phyloP scores from a whole-genome alignment of 257 asterid genomes.

The Penstemon eatonii region DNA sequence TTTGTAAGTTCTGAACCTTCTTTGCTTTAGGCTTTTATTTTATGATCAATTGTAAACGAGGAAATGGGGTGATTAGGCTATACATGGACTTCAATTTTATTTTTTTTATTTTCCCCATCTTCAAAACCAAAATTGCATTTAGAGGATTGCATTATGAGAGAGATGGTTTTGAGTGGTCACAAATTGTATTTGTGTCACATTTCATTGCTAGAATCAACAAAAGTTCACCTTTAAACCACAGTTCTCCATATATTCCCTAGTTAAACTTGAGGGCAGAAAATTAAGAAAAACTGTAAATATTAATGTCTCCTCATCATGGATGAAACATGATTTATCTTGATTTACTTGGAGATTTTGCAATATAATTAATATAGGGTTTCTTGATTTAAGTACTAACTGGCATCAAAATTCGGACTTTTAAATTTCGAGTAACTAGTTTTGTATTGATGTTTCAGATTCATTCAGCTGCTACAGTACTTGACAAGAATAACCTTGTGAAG shows the following conservation, averaged over 20 bases:
- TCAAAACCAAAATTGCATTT: background rate
- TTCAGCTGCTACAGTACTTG: constrained; percentile 53
- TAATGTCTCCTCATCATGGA: background rate
- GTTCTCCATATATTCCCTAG: background rate
- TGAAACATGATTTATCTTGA: background rate
- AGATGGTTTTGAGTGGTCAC: background rate
- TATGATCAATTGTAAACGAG: background rate
- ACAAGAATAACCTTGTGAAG: constrained; percentile 59
- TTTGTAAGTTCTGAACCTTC: background rate
- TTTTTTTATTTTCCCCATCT: background rate
- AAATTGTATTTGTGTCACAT: background rate
- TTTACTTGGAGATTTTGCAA: background rate
- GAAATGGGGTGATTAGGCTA: background rate
- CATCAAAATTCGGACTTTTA: background rate
- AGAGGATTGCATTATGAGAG: background rate
- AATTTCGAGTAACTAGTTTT: constrained; percentile 3
- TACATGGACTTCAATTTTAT: background rate
- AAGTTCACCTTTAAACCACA: background rate
- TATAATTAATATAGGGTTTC: background rate
- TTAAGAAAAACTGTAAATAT: background rate
- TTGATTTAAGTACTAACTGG: constrained; percentile 7
- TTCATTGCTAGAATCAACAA: background rate
- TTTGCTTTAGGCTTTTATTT: background rate
- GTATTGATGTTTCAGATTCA: constrained; percentile 45
- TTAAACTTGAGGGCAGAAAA: background rate